Evolutionary conservation across 495 filamentous ascomycete species (phyloP), one percentile per base, ranked within the genome.

Genomic region (Letharia lupina): DNA sequence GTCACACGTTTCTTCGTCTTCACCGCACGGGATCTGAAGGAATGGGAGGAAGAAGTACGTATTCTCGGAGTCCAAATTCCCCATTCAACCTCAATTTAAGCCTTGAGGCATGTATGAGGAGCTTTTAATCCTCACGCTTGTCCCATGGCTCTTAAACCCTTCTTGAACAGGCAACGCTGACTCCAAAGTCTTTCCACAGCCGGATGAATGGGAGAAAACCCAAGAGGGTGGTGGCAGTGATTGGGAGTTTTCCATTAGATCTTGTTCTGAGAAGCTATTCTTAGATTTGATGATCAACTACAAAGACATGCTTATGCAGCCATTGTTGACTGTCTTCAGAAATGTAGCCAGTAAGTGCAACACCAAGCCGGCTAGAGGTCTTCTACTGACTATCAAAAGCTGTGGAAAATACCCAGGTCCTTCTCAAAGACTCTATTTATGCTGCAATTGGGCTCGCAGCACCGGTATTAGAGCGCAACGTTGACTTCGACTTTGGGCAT

Each of bases 261-360:
- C 91, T 0, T 98, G 94, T 72, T 87, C 92, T 0, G 93, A 98
- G 75, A 95, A 92, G 74, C 81, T 98, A 20, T 96, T 97, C 74
- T 81, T 98, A 70, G 94, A 97, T 69, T 82, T 98, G 1, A 83
- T 96, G 35, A 89, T 89, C 47, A 87, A 96, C 73, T 92, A 89
- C 80, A 95, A 91, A 73, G 80, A 86, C 31, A 75, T 94, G 28
- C 80, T 96, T 5, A 81, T 90, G 37, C 81, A 84, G 45, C 91
- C 91, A 3, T 78, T 98, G 13, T 74, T 96, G 65, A 80, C 80
- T 15, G 91, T 96, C 60, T 96, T 96, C 74, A 78, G 86, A 59
- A 83, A 83, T 1, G 87, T 90, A 62, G 85, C 88, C 60, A 84
- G 88, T 80, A 78, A 82, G 71, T 79, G 23, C 18, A 61, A 5